Percentiles rank a stretch among this genome's conserved stretches.
Evolutionary conservation across 768 basidiomycete genomes (phyloP).

Genomic region (Trametes coccinea): DNA sequence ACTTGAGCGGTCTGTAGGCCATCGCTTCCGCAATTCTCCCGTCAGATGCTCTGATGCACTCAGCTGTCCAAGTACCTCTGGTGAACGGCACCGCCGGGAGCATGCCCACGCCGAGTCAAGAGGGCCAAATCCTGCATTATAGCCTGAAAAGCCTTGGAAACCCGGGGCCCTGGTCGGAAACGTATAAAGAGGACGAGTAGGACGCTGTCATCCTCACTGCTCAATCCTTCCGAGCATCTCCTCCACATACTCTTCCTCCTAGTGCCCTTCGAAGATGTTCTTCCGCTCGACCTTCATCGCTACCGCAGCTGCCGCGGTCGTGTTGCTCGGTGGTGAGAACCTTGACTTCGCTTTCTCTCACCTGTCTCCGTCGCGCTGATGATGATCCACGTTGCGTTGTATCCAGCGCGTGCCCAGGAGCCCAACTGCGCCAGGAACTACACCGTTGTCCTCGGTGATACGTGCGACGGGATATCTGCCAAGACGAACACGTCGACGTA

Average conservation of each 20-base stretch:
- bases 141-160: background rate
- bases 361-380: background rate
- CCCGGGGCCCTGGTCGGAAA: background rate
- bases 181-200: background rate
- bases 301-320: slow-evolving; percentile 1
- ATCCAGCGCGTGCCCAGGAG: slow-evolving; percentile 36
- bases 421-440: slow-evolving; percentile 51
- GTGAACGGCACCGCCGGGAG: background rate
- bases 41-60: background rate
- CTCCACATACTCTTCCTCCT: background rate
- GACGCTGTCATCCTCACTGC: slow-evolving; percentile 1
- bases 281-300: background rate
- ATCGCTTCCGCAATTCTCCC: background rate
- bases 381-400: slow-evolving; percentile 36
- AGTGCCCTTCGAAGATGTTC: slow-evolving; percentile 1
- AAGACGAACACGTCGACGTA: slow-evolving; percentile 48
- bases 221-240: background rate
- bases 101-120: slow-evolving; percentile 7
- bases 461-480: slow-evolving; percentile 56
- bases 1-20: background rate
- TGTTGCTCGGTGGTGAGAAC: background rate
- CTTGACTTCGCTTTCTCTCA: background rate
- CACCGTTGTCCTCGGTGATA: slow-evolving; percentile 51
- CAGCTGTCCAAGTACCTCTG: background rate
- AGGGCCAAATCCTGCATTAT: background rate